Evolutionary conservation across 23 red algal species (phyloP).

Genomic region (Gracilaria vermiculophylla): DNA sequence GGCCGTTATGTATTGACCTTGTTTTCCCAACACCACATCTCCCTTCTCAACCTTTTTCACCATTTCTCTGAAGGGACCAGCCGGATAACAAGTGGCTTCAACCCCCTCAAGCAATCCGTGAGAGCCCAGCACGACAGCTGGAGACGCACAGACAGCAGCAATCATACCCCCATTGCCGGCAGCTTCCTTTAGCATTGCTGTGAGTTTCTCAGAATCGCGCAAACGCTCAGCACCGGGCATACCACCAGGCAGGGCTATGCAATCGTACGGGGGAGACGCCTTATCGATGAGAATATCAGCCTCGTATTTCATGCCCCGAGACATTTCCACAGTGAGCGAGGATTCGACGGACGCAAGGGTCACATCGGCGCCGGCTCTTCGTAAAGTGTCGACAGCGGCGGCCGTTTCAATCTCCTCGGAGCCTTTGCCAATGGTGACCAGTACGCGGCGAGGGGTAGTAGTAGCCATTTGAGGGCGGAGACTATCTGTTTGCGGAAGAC

Average conservation of each 20-base stretch:
- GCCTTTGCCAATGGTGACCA: slow-evolving; percentile 84
- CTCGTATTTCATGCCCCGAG: slow-evolving; percentile 76
- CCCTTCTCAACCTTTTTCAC: slow-evolving; percentile 66
- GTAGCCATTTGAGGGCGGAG: slow-evolving; percentile 7
- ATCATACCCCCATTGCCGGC: slow-evolving; percentile 29
- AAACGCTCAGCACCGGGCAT: slow-evolving; percentile 92
- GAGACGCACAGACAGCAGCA: slow-evolving; percentile 92
- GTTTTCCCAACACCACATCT: slow-evolving; percentile 60
- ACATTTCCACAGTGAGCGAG: slow-evolving; percentile 61
- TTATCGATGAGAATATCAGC: slow-evolving; percentile 75
- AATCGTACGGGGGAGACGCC: slow-evolving; percentile 45
- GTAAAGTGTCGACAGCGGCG: slow-evolving; percentile 81
- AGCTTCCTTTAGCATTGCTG: slow-evolving; percentile 54
- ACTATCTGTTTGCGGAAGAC: background rate
- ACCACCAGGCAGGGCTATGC: slow-evolving; percentile 85
- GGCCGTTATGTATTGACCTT: slow-evolving; percentile 76
- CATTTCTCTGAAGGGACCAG: slow-evolving; percentile 67
- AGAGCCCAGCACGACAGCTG: slow-evolving; percentile 82
- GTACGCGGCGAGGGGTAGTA: slow-evolving; percentile 32
- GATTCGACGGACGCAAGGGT: slow-evolving; percentile 89
- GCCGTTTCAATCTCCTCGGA: slow-evolving; percentile 94
- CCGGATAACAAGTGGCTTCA: slow-evolving; percentile 91
- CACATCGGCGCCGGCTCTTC: slow-evolving; percentile 88
- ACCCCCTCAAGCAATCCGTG: slow-evolving; percentile 75
- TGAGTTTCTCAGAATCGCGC: slow-evolving; percentile 48